phyloP scores from a whole-genome alignment of 768 basidiomycete genomes.

The Pisolithus sp. region DNA sequence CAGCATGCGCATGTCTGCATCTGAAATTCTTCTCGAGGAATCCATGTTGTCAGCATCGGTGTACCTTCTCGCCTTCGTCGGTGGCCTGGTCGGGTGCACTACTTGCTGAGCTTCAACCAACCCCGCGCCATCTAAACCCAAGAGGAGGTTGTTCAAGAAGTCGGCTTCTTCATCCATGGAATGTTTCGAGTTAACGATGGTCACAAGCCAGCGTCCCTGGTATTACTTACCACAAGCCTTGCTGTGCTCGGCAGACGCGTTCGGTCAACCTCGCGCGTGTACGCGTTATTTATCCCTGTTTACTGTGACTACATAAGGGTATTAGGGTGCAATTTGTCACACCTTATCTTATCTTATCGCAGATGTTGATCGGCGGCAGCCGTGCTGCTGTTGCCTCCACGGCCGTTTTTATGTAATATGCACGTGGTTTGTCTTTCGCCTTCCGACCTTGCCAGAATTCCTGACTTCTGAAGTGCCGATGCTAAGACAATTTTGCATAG shows the following conservation, averaged over 20 bases:
- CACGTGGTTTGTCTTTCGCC: too few relatives aligned
- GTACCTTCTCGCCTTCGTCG: constrained; percentile 13
- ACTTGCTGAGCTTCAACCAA: constrained; percentile 34
- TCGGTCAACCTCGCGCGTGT: constrained; percentile 2
- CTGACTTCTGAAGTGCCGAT: too few relatives aligned
- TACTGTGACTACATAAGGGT: neutral
- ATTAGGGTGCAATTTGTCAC: constrained; percentile 7
- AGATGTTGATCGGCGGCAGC: too few relatives aligned
- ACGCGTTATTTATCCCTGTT: constrained; percentile 22
- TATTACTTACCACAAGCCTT: neutral
- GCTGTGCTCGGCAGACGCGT: neutral
- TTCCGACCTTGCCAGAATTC: too few relatives aligned
- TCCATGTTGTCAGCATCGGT: neutral
- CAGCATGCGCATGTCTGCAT: constrained; percentile 42
- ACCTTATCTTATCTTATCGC: constrained; percentile 3
- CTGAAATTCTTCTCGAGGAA: constrained; percentile 15
- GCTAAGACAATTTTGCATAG: too few relatives aligned
- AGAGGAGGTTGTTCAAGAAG: constrained; percentile 51
- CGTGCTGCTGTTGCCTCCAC: neutral
- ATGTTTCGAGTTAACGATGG: constrained; percentile 5
- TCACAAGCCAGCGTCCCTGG: too few relatives aligned
- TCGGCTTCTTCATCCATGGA: constrained; percentile 46
- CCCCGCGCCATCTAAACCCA: constrained; percentile 41
- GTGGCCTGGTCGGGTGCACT: constrained; percentile 30
- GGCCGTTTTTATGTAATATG: neutral